Conservation (phyloP, 176 grass and related monocot genomes). For the Leersia perrieri region DNA sequence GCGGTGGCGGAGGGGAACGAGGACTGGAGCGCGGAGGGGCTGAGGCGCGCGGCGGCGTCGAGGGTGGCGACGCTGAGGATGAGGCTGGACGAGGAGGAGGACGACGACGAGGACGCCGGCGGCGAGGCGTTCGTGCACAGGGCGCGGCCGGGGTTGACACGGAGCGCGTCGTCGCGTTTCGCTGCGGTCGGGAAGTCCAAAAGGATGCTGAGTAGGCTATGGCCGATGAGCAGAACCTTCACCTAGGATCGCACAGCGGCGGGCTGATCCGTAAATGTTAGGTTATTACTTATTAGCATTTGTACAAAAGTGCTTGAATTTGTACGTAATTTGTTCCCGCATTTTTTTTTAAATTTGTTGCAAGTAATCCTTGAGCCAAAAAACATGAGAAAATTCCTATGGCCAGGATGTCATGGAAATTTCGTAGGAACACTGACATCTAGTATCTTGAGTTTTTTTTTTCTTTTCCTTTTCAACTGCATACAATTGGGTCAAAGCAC, state of each 20-base stretch:
- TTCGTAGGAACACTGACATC: no score
- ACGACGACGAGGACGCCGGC: conserved; percentile 20
- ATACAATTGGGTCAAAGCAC: no score
- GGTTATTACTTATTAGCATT: no score
- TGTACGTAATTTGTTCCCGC: background rate
- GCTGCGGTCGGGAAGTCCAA: conserved; percentile 41
- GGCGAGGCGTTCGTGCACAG: conserved; percentile 57
- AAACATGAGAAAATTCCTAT: no score
- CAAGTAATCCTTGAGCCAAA: no score
- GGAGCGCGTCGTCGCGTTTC: conserved; percentile 61
- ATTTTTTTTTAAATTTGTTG: no score
- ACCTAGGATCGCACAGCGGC: conserved; percentile 9
- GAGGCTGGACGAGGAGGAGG: conserved; percentile 60
- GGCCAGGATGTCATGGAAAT: no score
- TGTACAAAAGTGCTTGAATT: background rate
- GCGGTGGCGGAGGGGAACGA: conserved; percentile 23
- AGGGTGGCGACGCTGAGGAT: conserved; percentile 60
- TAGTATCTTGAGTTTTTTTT: no score
- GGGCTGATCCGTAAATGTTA: background rate
- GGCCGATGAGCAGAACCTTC: conserved; percentile 50
- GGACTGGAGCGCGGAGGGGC: conserved; percentile 41
- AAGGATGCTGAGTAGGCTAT: conserved; percentile 57
- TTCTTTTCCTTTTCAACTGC: no score
- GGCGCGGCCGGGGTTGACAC: conserved; percentile 27
- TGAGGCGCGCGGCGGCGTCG: conserved; percentile 36